Evolutionary conservation across 331 rosid species (phyloP), one percentile per base, ranked within the genome.

Genomic region (Ulmus americana): DNA sequence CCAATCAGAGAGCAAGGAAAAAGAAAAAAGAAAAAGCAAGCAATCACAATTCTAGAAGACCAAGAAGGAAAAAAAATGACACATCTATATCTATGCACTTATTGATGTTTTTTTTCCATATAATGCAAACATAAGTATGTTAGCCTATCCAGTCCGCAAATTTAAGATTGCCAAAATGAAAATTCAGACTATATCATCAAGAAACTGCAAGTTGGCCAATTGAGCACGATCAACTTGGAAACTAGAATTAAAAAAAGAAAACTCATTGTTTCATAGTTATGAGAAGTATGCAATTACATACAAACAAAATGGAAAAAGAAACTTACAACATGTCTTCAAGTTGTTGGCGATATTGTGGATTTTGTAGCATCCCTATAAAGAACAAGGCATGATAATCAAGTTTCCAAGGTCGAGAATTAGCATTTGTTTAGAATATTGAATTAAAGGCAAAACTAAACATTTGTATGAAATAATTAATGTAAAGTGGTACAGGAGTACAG

Each of bases 251-350:
- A 6, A 46, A 46, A 10, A 43, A 11, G n/a, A 1, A 61, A 35
- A 16, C 8, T 42, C 45, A 59, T 39, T n/a, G 44, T 16, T 13
- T 38, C 9, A 64, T 22, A 13, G 15, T 55, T 1, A 6, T 18
- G 38, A 15, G 5, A 53, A 10, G 47, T 16, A 68, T 11, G 55
- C 40, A 39, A 44, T 65, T 40, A 38, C 47, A 40, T 39, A 54
- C 9, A 49, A 41, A 45, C 0, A 40, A 59, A 12, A 14, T 53
- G 7, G 20, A 66, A 8, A 48, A 65, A 73, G 61, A 63, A 75
- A 79, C 97, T 87, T 81, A 94, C 97, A 94, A 80, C 98, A 94
- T 94, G 72, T 81, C 95, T 80, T 94, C 95, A 46, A 94, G 94
- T 79, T 90, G 98, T 70, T 90, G 86, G 51, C 98, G 97, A 76